phyloP scores from a whole-genome alignment of 257 asterid species.

The Cynanchum wilfordii region DNA sequence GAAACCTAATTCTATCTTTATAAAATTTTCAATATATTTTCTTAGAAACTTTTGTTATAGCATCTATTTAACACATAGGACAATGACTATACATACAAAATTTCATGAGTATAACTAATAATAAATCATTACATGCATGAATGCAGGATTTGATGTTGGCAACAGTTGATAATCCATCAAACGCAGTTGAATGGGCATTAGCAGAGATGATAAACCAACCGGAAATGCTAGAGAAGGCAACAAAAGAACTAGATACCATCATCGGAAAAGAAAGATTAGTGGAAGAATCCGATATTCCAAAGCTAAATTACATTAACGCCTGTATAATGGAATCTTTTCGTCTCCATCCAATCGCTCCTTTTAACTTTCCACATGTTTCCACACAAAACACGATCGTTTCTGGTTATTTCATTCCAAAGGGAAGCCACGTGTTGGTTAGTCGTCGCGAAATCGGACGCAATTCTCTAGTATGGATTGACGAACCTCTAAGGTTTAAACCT shows the following conservation, averaged over 20 bases:
- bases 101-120: too few species aligned
- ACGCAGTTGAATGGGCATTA: too few species aligned
- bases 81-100: too few species aligned
- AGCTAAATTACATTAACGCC: constrained; percentile 8
- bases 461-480: constrained; percentile 11
- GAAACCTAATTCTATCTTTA: too few species aligned
- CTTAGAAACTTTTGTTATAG: too few species aligned
- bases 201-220: too few species aligned
- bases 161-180: too few species aligned
- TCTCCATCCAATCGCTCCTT: constrained; percentile 15
- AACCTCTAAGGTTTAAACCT: constrained; percentile 12
- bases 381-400: background rate
- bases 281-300: constrained; percentile 16
- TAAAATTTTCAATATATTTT: too few species aligned
- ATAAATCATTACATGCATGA: too few species aligned
- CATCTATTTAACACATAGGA: too few species aligned
- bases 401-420: too few species aligned
- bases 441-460: constrained; percentile 18
- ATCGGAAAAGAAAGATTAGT: constrained; percentile 11
- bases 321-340: constrained; percentile 4
- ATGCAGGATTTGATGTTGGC: too few species aligned
- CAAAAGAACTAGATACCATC: constrained; percentile 8
- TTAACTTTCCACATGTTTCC: constrained; percentile 10
- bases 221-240: background rate
- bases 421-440: background rate